Conservation (phyloP, 495 filamentous ascomycete species). For the Penicillium soppii region DNA sequence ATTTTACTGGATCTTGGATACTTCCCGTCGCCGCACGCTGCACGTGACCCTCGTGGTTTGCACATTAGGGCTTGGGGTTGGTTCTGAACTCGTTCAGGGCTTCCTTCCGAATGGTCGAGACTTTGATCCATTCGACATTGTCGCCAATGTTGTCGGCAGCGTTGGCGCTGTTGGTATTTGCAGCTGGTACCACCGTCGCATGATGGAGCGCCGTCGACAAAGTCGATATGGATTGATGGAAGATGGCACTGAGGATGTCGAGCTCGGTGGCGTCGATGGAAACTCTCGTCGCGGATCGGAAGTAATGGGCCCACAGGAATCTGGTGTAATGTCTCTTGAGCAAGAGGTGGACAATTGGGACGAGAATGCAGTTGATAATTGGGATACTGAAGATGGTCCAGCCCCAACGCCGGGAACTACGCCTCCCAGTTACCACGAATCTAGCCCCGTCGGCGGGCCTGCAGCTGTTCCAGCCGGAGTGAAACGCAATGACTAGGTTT, state of each 20-base stretch:
- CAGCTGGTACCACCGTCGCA: slow-evolving; percentile 89
- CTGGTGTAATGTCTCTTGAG: slow-evolving; percentile 57
- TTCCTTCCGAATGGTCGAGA: slow-evolving; percentile 75
- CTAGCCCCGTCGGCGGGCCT: background rate
- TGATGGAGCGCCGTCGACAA: slow-evolving; percentile 85
- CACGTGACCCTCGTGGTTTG: slow-evolving; percentile 82
- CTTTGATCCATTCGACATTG: slow-evolving; percentile 83
- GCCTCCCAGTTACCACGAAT: slow-evolving; percentile 23
- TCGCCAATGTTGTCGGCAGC: slow-evolving; percentile 85
- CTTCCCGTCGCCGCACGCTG: slow-evolving; percentile 75
- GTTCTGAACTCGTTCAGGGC: slow-evolving; percentile 82
- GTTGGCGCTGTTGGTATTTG: slow-evolving; percentile 68
- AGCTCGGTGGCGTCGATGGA: slow-evolving; percentile 51
- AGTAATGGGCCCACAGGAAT: slow-evolving; percentile 57
- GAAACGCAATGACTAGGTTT: slow-evolving; percentile 23
- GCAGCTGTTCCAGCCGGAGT: slow-evolving; percentile 1
- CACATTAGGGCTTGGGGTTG: slow-evolving; percentile 70
- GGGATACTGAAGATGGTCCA: slow-evolving; percentile 61
- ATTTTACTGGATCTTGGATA: slow-evolving; percentile 98
- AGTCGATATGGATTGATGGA: slow-evolving; percentile 69
- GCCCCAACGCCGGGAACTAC: slow-evolving; percentile 11
- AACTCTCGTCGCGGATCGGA: slow-evolving; percentile 49
- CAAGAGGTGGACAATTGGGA: slow-evolving; percentile 83
- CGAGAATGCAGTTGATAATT: slow-evolving; percentile 72
- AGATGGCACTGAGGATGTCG: slow-evolving; percentile 52